Evolutionary conservation across 306 rosid species (phyloP).

Genomic region (Styphnolobium japonicum): DNA sequence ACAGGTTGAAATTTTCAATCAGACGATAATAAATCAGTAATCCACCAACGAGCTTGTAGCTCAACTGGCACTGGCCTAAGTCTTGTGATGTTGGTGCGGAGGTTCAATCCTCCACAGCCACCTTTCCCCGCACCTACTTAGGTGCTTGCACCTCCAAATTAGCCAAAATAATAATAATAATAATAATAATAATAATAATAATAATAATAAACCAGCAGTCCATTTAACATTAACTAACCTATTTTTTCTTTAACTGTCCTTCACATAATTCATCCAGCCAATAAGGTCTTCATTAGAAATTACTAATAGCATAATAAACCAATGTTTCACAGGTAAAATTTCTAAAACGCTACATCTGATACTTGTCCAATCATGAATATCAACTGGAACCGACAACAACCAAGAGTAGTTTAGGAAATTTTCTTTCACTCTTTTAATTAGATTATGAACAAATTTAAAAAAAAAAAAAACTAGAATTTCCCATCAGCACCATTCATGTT

Average conservation of each 20-base stretch:
- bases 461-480: background rate
- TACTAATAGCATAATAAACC: background rate
- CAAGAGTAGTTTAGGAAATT: background rate
- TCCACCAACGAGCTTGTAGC: too few relatives aligned
- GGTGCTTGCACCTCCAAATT: too few relatives aligned
- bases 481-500: background rate
- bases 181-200: too few relatives aligned
- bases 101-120: too few relatives aligned
- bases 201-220: too few relatives aligned
- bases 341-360: constrained; percentile 8
- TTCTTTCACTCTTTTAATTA: background rate
- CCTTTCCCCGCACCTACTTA: too few relatives aligned
- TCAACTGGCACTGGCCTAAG: too few relatives aligned
- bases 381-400: background rate
- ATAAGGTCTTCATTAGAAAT: background rate
- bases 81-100: too few relatives aligned
- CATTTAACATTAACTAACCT: background rate
- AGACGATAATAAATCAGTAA: constrained; percentile 18
- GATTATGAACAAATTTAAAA: constrained; percentile 9
- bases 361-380: background rate
- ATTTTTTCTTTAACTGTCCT: too few relatives aligned
- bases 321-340: background rate
- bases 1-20: constrained; percentile 6
- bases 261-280: background rate
- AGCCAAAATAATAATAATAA: too few relatives aligned